These are phyloP conservation scores for Globisporangium parvum DNA, from an alignment of 352 stramenopile species.

Conservation along the genomic window DNA sequence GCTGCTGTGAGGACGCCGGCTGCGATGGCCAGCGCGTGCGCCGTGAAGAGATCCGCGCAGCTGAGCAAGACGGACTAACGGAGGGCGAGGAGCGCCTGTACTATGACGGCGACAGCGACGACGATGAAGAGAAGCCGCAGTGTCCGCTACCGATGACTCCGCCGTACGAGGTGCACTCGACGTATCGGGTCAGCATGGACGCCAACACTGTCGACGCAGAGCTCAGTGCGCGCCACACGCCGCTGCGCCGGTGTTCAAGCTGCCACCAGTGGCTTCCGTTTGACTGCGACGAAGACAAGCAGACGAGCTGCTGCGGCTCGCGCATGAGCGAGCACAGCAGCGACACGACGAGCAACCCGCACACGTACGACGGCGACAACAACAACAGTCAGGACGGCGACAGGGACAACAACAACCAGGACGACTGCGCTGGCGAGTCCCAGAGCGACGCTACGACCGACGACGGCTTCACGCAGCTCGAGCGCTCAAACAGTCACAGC, in stretches of 20 bases:
- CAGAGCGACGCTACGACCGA: not conserved
- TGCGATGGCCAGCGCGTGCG: not conserved
- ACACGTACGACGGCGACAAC: conserved; percentile 12
- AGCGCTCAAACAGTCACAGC: not conserved
- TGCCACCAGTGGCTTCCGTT: conserved; percentile 23
- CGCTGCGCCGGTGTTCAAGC: not conserved
- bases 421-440: conserved; percentile 3
- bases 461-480: not conserved
- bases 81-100: conserved; percentile 5
- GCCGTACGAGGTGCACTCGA: not conserved
- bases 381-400: conserved; percentile 25
- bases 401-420: conserved; percentile 25
- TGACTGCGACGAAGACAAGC: conserved; percentile 13
- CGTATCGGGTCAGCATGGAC: not conserved
- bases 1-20: not conserved
- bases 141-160: not conserved
- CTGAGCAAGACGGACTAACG: conserved; percentile 10
- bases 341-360: too few species aligned
- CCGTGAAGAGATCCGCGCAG: conserved; percentile 15
- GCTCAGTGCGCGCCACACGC: not conserved
- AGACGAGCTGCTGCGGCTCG: conserved; percentile 19
- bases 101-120: conserved; percentile 1
- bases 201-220: not conserved
- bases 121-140: conserved; percentile 9
- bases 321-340: conserved; percentile 17